phyloP scores from a whole-genome alignment of 1,284 basidiomycete genomes.

The Agroathelia rolfsii region DNA sequence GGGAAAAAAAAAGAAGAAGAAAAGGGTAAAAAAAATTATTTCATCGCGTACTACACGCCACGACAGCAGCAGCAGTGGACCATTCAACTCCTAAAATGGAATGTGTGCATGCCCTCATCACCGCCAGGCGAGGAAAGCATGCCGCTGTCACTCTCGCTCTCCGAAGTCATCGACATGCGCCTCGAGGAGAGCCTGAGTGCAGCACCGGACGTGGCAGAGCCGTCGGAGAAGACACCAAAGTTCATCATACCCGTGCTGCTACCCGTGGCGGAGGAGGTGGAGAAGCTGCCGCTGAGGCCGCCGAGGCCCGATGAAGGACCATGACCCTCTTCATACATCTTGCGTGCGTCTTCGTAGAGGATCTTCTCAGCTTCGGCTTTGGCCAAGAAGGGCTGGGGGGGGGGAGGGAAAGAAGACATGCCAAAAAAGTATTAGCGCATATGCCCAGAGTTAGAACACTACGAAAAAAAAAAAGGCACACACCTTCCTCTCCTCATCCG shows the following conservation, averaged over 20 bases:
- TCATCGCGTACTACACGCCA: constrained; percentile 6
- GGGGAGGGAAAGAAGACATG: constrained; percentile 8
- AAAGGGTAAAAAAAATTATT: no score
- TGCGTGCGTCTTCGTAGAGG: constrained; percentile 76
- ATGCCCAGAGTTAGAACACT: constrained; percentile 8
- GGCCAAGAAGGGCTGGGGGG: constrained; percentile 75
- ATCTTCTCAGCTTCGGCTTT: constrained; percentile 90
- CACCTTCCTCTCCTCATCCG: constrained; percentile 86
- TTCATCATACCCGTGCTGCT: constrained; percentile 67
- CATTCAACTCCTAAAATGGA: no score
- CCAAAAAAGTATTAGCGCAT: constrained; percentile 12
- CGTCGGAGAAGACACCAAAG: constrained; percentile 65
- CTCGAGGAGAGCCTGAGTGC: constrained; percentile 43
- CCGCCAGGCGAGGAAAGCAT: no score
- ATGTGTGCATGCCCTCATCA: constrained; percentile 35
- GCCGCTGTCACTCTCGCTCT: constrained; percentile 57
- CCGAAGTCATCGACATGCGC: constrained; percentile 40
- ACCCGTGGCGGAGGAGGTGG: constrained; percentile 50
- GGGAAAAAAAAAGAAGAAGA: no score
- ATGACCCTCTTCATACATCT: constrained; percentile 81
- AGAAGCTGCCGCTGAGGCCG: no score
- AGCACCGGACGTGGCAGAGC: constrained; percentile 31
- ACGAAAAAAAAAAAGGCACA: constrained; percentile 15
- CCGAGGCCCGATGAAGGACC: no score
- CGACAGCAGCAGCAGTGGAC: no score